Base-by-base conservation (phyloP, 129 eudicot genomes). In the Artemisia argyi region DNA sequence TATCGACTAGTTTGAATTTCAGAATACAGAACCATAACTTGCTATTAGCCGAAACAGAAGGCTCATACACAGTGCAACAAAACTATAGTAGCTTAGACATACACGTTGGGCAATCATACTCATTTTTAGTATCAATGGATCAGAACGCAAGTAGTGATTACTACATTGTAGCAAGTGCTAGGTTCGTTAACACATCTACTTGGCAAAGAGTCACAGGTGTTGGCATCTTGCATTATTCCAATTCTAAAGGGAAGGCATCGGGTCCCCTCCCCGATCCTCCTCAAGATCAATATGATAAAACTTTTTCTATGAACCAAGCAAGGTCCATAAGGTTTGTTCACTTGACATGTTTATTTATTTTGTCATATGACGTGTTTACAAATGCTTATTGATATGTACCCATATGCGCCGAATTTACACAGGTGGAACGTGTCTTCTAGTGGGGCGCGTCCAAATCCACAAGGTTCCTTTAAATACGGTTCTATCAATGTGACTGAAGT, bases 371-470 rank as follows among this genome's bases (percentile, higher is more conserved):
- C 16, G 19, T 16, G 10, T 15, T n/a, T 19, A 10, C 22, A n/a
- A 53, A 3, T n/a, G 3, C 59, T 53, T 53, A 53, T n/a, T 16
- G 39, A 6, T 16, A 1, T 15, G 2, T 16, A 32, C 39, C 6
- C 16, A 19, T 53, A 15, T 9, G 59, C 22, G 9, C 18, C 4
- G 22, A 53, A 53, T 9, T 6, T 8, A 10, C 70, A 48, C 74
- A 87, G 93, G 81, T 87, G 94, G 94, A 85, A 87, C 61, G 94
- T 87, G 73, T 63, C 87, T 20, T 89, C 94, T 49, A 85, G 89
- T 68, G 94, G 94, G 61, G 94, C 94, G 56, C 94, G 94, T 26
- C 94, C 94, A 22, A 87, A 87, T 56, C 94, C 94, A 66, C 94
- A 87, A 74, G 94, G 94, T 32, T 84, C 90, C 1, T 87, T 87